phyloP scores from a whole-genome alignment of 2,329 filamentous ascomycete genomes.

The Penicillium hordei region DNA sequence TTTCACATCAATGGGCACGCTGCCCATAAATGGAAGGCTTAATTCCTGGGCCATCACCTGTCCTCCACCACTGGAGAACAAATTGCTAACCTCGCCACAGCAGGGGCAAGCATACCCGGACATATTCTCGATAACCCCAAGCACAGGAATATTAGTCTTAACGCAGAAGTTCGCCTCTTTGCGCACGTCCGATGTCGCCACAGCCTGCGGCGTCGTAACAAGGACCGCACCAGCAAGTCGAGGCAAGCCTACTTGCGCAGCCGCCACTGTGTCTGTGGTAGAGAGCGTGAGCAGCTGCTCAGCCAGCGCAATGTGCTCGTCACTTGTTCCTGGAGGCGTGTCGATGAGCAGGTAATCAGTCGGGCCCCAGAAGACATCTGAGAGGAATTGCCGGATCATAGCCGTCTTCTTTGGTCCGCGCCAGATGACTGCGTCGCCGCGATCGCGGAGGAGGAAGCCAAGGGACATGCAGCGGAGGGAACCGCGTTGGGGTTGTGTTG shows the following conservation, averaged over 20 bases:
- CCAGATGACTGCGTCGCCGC: conserved; percentile 95
- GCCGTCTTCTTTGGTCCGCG: conserved; percentile 97
- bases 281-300: conserved; percentile 68
- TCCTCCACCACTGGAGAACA: conserved; percentile 90
- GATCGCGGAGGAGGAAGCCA: conserved; percentile 78
- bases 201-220: conserved; percentile 93
- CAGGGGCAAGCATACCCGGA: conserved; percentile 56
- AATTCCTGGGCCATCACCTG: conserved; percentile 87
- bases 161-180: conserved; percentile 93
- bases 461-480: conserved; percentile 76
- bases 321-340: conserved; percentile 91
- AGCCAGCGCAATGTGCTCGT: conserved; percentile 93
- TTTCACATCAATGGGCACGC: conserved; percentile 87
- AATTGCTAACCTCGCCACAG: conserved; percentile 80
- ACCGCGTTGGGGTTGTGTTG: conserved; percentile 30
- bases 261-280: conserved; percentile 26
- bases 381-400: conserved; percentile 95
- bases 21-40: conserved; percentile 76
- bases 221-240: conserved; percentile 86
- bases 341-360: conserved; percentile 94
- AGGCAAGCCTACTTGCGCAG: conserved; percentile 38
- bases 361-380: conserved; percentile 81
- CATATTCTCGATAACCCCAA: conserved; percentile 98
- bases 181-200: conserved; percentile 88
- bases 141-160: conserved; percentile 74